Percentiles rank a stretch among this genome's conserved stretches.
These are phyloP conservation scores for Cordyceps cateniannulata DNA, from an alignment of 2,329 filamentous ascomycete species.

Conservation along the genomic window DNA sequence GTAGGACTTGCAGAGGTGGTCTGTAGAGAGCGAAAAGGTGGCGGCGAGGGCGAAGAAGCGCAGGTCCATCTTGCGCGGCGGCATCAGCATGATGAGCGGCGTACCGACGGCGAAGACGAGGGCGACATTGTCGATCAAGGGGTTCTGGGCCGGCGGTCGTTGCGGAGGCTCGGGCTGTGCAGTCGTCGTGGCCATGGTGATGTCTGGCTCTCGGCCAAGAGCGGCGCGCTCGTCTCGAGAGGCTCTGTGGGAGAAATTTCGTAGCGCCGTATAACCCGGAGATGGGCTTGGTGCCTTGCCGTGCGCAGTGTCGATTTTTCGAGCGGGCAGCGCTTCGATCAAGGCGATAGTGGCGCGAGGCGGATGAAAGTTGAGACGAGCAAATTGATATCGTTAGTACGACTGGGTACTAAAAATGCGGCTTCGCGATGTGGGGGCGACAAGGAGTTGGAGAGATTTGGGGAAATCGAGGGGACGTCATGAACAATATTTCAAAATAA, in stretches of 20 bases:
- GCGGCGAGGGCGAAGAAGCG: slow-evolving; percentile 44
- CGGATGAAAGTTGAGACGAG: not conserved
- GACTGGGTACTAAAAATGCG: no score
- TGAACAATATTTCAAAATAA: no score
- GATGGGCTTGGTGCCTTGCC: not conserved
- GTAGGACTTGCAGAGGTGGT: slow-evolving; percentile 51
- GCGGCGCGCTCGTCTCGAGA: not conserved
- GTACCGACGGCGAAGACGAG: slow-evolving; percentile 41
- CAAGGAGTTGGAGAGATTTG: no score
- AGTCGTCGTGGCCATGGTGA: slow-evolving; percentile 7
- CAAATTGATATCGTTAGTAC: no score
- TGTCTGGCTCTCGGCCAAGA: not conserved
- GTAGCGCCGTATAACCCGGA: not conserved
- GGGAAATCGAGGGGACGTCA: no score
- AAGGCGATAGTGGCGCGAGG: not conserved
- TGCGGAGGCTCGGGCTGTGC: slow-evolving; percentile 1
- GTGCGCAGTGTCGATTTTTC: not conserved
- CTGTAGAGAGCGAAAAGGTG: slow-evolving; percentile 45
- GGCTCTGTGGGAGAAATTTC: not conserved
- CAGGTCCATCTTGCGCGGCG: slow-evolving; percentile 45
- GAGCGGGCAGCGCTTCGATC: not conserved
- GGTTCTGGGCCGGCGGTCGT: slow-evolving; percentile 29
- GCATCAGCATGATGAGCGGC: slow-evolving; percentile 42
- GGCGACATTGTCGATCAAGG: slow-evolving; percentile 40
- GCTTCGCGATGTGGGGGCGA: no score